A percentile compares a stretch with the other conserved stretches of the same genome.
These are phyloP conservation scores for Grammothele lineata DNA, from an alignment of 768 basidiomycete species.

Conservation along the genomic window DNA sequence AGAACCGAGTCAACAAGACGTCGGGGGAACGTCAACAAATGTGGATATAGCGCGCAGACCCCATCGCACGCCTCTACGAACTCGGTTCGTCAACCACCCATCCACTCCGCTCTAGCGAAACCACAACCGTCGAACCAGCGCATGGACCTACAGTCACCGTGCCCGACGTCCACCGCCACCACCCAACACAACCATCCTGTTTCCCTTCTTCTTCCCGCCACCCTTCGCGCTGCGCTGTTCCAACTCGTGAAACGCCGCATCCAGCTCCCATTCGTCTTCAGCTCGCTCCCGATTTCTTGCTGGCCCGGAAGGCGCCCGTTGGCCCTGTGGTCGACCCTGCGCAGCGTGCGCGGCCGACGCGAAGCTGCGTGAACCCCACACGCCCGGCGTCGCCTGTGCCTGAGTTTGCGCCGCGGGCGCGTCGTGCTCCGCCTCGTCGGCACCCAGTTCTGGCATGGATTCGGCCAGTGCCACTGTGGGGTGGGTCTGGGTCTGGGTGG, in stretches of 20 bases:
- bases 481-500: not conserved
- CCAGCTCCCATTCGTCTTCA: slow-evolving; percentile 73
- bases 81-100: too few relatives aligned
- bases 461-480: not conserved
- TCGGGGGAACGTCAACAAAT: too few relatives aligned
- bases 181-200: slow-evolving; percentile 69
- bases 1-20: too few relatives aligned
- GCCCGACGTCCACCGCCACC: slow-evolving; percentile 48
- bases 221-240: slow-evolving; percentile 46
- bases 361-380: slow-evolving; percentile 80
- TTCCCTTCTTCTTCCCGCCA: slow-evolving; percentile 55
- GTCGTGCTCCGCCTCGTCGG: not conserved
- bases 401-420: slow-evolving; percentile 1
- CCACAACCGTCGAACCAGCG: too few relatives aligned
- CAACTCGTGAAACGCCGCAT: slow-evolving; percentile 77
- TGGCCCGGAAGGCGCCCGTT: slow-evolving; percentile 16
- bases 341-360: slow-evolving; percentile 57
- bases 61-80: too few relatives aligned
- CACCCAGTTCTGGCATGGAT: not conserved
- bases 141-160: slow-evolving; percentile 5
- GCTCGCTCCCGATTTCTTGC: slow-evolving; percentile 29
- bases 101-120: too few relatives aligned
- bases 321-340: slow-evolving; percentile 10
- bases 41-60: too few relatives aligned
- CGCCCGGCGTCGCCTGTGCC: slow-evolving; percentile 37